These are phyloP conservation scores for Kalmanozyma brasiliensis DNA, from an alignment of 1,284 basidiomycete genomes.

Conservation along the genomic window DNA sequence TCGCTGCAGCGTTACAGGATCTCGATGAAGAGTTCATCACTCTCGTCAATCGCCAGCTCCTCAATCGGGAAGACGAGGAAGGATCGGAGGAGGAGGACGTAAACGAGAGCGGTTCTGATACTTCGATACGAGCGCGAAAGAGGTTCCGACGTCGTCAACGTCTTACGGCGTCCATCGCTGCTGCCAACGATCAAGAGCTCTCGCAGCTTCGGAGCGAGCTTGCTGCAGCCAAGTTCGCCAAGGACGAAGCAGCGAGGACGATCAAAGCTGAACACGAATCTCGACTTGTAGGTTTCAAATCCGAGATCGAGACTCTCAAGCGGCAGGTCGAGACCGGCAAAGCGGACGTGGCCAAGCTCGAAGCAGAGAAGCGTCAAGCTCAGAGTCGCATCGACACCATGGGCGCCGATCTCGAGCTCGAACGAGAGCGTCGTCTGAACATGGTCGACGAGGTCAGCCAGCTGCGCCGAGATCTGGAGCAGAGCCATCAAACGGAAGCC, in stretches of 20 bases:
- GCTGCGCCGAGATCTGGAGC: conserved; percentile 54
- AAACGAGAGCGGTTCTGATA: conserved; percentile 43
- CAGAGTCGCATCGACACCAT: conserved; percentile 26
- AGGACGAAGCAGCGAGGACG: conserved; percentile 23
- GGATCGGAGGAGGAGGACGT: conserved; percentile 34
- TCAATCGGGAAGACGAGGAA: conserved; percentile 38
- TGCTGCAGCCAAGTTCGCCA: conserved; percentile 17
- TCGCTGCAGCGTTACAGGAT: conserved; percentile 50
- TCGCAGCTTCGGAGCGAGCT: conserved; percentile 29
- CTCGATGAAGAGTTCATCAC: conserved; percentile 56
- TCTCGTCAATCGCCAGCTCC: conserved; percentile 54
- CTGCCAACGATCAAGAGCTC: conserved; percentile 22
- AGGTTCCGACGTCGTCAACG: conserved; percentile 25
- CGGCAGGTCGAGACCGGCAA: conserved; percentile 30
- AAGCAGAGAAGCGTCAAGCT: conserved; percentile 19
- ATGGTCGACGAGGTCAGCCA: conserved; percentile 60
- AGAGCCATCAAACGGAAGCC: conserved; percentile 44
- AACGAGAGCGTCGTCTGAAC: conserved; percentile 55
- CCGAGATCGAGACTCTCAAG: conserved; percentile 32
- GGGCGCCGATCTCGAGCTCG: conserved; percentile 48
- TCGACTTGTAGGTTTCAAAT: conserved; percentile 14
- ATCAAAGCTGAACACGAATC: conserved; percentile 27
- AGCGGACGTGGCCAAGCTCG: conserved; percentile 19
- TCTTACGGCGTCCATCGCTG: conserved; percentile 27
- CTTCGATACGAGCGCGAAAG: conserved; percentile 36